Evolutionary conservation across 2,329 filamentous ascomycete species (phyloP).

Genomic region (Tolypocladium sp.): DNA sequence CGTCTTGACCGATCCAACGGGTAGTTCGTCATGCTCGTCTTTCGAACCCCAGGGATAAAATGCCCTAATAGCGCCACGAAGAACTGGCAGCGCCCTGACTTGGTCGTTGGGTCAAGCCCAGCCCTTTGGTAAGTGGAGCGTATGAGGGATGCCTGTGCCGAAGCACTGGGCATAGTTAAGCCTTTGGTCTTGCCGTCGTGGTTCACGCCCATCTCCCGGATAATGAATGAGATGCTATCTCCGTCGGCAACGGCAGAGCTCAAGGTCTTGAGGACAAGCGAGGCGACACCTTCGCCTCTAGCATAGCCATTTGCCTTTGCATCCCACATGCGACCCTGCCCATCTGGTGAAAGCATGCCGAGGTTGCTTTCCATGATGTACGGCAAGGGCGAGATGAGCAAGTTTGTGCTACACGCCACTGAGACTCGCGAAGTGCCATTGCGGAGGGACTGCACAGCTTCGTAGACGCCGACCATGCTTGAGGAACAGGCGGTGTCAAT

Average conservation of each 20-base stretch:
- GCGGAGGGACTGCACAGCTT: too few species aligned
- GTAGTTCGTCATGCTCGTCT: too few species aligned
- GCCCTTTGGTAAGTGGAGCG: too few species aligned
- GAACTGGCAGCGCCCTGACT: too few species aligned
- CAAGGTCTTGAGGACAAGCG: constrained; percentile 37
- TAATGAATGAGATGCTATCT: constrained; percentile 14
- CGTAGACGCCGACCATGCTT: constrained; percentile 13
- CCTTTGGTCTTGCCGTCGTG: constrained; percentile 11
- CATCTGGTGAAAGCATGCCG: constrained; percentile 26
- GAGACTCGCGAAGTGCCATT: too few species aligned
- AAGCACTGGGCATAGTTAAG: constrained; percentile 20
- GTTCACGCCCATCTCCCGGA: constrained; percentile 13
- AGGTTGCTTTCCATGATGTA: constrained; percentile 10
- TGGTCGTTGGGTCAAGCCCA: too few species aligned
- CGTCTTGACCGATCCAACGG: not conserved
- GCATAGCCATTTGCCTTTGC: constrained; percentile 38
- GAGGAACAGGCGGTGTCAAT: constrained; percentile 27
- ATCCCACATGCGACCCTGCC: constrained; percentile 29
- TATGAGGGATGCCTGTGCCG: constrained; percentile 30
- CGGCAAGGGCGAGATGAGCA: constrained; percentile 11
- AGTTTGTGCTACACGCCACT: too few species aligned
- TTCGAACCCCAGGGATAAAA: too few species aligned
- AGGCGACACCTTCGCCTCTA: constrained; percentile 40
- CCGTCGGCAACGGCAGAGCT: constrained; percentile 27
- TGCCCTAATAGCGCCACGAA: too few species aligned